Conservation (phyloP, 805 yeast species). For the Teunomyces lycoperdinae region DNA sequence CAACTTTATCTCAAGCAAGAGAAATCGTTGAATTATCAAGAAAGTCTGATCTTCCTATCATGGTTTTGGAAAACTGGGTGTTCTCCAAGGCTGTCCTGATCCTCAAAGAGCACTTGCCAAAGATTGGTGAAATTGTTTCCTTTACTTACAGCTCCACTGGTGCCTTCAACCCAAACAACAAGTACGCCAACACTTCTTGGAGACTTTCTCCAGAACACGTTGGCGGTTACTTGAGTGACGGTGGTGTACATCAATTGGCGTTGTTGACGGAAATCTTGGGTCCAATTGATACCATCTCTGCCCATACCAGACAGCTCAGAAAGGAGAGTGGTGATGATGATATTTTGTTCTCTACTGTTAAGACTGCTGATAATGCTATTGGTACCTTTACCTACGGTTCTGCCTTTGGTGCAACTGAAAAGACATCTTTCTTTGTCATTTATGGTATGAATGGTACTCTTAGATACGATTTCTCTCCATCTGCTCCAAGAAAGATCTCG, state of each 20-base stretch:
- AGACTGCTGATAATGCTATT: conserved; percentile 58
- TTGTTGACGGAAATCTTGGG: conserved; percentile 82
- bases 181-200: conserved; percentile 76
- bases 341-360: conserved; percentile 67
- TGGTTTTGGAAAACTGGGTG: conserved; percentile 84
- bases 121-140: conserved; percentile 70
- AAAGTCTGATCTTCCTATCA: conserved; percentile 62
- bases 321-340: conserved; percentile 81
- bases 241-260: conserved; percentile 96
- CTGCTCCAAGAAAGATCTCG: conserved; percentile 32
- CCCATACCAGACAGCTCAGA: conserved; percentile 73
- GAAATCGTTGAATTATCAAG: conserved; percentile 70
- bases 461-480: conserved; percentile 61
- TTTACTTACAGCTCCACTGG: conserved; percentile 77
- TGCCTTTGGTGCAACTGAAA: conserved; percentile 78
- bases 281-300: conserved; percentile 64
- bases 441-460: conserved; percentile 80
- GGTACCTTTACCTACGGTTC: conserved; percentile 90
- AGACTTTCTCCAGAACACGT: conserved; percentile 86
- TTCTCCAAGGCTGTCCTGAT: conserved; percentile 58
- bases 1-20: conserved; percentile 73
- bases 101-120: conserved; percentile 56
- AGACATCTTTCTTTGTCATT: conserved; percentile 62
- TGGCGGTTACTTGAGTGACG: conserved; percentile 91
- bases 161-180: conserved; percentile 57